phyloP scores from a whole-genome alignment of 176 grass and related monocot genomes.

The Aegilops sharonensis region DNA sequence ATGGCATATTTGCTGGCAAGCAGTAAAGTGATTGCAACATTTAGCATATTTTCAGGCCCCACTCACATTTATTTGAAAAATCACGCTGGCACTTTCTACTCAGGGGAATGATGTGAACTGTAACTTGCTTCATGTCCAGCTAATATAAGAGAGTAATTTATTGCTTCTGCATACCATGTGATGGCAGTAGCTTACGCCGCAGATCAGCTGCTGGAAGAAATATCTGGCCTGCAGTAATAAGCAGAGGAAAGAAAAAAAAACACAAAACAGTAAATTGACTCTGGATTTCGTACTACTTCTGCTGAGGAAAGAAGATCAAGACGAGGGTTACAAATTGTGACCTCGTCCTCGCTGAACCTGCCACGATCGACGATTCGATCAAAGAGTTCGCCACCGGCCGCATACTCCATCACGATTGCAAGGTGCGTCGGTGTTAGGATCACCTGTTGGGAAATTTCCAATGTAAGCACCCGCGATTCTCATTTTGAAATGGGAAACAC shows the following conservation, averaged over 20 bases:
- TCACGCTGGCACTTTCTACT: conserved; percentile 26
- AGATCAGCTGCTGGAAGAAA: conserved; percentile 87
- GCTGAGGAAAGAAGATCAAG: neutral
- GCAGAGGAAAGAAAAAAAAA: neutral
- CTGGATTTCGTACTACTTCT: neutral
- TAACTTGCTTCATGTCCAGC: neutral
- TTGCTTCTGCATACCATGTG: conserved; percentile 52
- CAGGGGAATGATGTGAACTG: conserved; percentile 31
- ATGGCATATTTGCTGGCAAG: conserved; percentile 85
- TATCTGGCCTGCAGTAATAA: conserved; percentile 59
- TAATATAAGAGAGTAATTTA: conserved; percentile 19
- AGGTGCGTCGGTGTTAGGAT: conserved; percentile 66
- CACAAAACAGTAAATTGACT: neutral
- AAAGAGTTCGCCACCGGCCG: conserved; percentile 67
- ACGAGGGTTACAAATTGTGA: neutral
- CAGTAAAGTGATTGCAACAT: conserved; percentile 27
- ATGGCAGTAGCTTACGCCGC: conserved; percentile 76
- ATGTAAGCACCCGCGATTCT: neutral
- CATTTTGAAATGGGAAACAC: neutral
- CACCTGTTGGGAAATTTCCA: conserved; percentile 37
- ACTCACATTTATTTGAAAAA: conserved; percentile 35
- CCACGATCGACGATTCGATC: conserved; percentile 57
- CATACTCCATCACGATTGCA: conserved; percentile 85
- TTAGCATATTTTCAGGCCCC: conserved; percentile 35
- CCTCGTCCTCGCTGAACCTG: conserved; percentile 76